Evolutionary conservation across 495 filamentous ascomycete genomes (phyloP).

Genomic region (Lasiosphaeria miniovina): DNA sequence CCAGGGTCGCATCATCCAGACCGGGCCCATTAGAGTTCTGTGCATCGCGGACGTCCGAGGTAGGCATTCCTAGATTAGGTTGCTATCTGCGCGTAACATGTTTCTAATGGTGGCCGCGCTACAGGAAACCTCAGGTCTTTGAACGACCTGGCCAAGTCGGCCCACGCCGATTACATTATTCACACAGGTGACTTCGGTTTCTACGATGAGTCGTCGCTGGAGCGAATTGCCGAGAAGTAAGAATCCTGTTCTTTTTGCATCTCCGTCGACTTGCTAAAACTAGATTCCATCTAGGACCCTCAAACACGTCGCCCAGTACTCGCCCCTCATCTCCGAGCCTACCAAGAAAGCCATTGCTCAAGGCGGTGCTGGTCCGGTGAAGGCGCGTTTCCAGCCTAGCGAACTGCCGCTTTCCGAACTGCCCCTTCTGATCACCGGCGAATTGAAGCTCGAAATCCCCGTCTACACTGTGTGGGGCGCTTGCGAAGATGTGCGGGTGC

Average conservation of each 20-base stretch:
- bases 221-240: slow-evolving; percentile 98
- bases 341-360: slow-evolving; percentile 79
- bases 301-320: slow-evolving; percentile 98
- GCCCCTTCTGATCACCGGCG: slow-evolving; percentile 83
- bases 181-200: slow-evolving; percentile 99
- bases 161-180: slow-evolving; percentile 91
- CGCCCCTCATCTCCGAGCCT: slow-evolving; percentile 82
- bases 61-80: slow-evolving; percentile 38
- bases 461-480: slow-evolving; percentile 99
- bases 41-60: slow-evolving; percentile 98
- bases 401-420: slow-evolving; percentile 95
- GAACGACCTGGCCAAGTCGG: slow-evolving; percentile 92
- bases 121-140: slow-evolving; percentile 90
- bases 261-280: slow-evolving; percentile 17
- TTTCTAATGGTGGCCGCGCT: slow-evolving; percentile 18
- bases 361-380: slow-evolving; percentile 62
- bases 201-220: slow-evolving; percentile 93
- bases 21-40: slow-evolving; percentile 77
- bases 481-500: slow-evolving; percentile 95
- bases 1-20: slow-evolving; percentile 72
- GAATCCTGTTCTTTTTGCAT: slow-evolving; percentile 29
- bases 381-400: slow-evolving; percentile 70
- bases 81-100: background rate
- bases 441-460: slow-evolving; percentile 85
- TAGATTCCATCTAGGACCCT: slow-evolving; percentile 64